A percentile compares a stretch with the other conserved stretches of the same genome.
Evolutionary conservation across 1,284 basidiomycete genomes (phyloP).

Genomic region (Cystobasidium sp.): DNA sequence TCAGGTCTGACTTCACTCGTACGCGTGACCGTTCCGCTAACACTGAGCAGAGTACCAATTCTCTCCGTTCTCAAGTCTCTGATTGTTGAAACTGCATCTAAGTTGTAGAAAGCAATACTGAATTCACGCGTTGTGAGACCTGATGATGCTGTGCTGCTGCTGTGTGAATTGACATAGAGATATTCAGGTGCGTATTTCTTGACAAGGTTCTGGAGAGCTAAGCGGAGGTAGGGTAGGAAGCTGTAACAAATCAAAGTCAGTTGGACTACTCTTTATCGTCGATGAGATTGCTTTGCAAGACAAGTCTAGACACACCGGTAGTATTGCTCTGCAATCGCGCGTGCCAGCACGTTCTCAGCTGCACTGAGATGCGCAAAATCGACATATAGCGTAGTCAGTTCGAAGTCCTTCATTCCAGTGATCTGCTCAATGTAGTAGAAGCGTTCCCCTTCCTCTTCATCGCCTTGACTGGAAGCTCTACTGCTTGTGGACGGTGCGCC

Average conservation of each 20-base stretch:
- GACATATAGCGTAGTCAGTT: conserved; percentile 93
- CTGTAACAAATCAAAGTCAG: conserved; percentile 49
- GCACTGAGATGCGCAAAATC: conserved; percentile 90
- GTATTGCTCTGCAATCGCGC: conserved; percentile 91
- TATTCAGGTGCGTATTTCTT: conserved; percentile 87
- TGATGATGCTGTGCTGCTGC: conserved; percentile 61
- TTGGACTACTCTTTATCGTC: not conserved
- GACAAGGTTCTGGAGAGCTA: conserved; percentile 87
- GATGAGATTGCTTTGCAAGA: not conserved
- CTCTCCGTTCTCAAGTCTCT: conserved; percentile 91
- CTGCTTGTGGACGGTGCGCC: conserved; percentile 10
- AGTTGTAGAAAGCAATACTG: conserved; percentile 90
- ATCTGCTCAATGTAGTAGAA: conserved; percentile 62
- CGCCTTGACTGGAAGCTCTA: conserved; percentile 23
- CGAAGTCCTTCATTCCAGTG: conserved; percentile 87
- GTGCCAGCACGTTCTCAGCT: conserved; percentile 86
- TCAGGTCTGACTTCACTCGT: conserved; percentile 98
- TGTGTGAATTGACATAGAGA: conserved; percentile 77
- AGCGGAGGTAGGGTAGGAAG: conserved; percentile 90
- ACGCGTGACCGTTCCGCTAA: conserved; percentile 94
- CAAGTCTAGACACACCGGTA: conserved; percentile 67
- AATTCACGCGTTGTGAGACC: conserved; percentile 91
- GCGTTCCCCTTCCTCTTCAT: conserved; percentile 29
- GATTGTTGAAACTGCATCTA: conserved; percentile 77
- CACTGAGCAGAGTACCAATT: conserved; percentile 89